Conservation (phyloP, 306 rosid genomes). For the Prunus mira region DNA sequence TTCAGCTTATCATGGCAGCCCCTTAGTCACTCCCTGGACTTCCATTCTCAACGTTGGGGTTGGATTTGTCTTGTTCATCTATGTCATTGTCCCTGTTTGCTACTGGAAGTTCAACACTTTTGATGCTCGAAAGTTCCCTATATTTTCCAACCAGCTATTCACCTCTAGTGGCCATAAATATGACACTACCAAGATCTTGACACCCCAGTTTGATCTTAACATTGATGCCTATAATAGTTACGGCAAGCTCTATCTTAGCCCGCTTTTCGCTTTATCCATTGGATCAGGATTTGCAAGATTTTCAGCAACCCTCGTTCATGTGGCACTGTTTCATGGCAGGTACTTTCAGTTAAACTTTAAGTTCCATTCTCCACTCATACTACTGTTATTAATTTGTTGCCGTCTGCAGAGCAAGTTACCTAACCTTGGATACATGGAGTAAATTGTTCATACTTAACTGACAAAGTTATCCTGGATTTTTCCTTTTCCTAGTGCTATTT, state of each 20-base stretch:
- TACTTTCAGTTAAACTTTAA: slow-evolving; percentile 21
- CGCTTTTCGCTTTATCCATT: slow-evolving; percentile 90
- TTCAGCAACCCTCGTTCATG: slow-evolving; percentile 90
- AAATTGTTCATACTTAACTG: not conserved
- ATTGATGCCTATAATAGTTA: slow-evolving; percentile 69
- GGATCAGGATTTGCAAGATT: slow-evolving; percentile 96
- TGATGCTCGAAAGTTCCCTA: slow-evolving; percentile 91
- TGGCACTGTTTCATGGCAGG: slow-evolving; percentile 89
- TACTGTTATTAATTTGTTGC: not conserved
- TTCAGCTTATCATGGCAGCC: slow-evolving; percentile 96
- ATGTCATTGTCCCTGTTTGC: slow-evolving; percentile 79
- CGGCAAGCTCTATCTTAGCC: slow-evolving; percentile 93
- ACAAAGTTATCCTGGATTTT: slow-evolving; percentile 8
- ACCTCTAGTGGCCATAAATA: slow-evolving; percentile 61
- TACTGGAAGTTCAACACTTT: slow-evolving; percentile 95
- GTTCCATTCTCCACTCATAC: too few relatives aligned
- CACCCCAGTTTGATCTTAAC: slow-evolving; percentile 62
- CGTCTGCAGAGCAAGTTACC: not conserved
- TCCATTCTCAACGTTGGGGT: slow-evolving; percentile 86
- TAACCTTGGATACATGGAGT: not conserved
- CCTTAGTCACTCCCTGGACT: slow-evolving; percentile 86
- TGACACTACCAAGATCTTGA: slow-evolving; percentile 81
- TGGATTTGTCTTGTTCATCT: slow-evolving; percentile 90
- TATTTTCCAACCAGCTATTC: slow-evolving; percentile 82
- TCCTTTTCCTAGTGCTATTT: slow-evolving; percentile 55